Percentiles rank a stretch among this genome's conserved stretches.
phyloP scores from a whole-genome alignment of 495 filamentous ascomycete genomes.

The Filosporella fistucella region DNA sequence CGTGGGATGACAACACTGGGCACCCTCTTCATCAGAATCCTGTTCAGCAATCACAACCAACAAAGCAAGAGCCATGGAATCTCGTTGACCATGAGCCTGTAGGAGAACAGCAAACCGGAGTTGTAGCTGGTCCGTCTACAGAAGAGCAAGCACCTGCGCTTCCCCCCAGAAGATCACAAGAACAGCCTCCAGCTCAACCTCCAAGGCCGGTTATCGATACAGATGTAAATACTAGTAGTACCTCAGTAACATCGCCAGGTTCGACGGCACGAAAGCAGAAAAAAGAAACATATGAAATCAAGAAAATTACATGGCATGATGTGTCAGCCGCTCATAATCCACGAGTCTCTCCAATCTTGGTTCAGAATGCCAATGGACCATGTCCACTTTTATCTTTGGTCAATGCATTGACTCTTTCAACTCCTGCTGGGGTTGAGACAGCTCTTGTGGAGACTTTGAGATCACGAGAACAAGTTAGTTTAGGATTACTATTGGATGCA shows the following conservation, averaged over 20 bases:
- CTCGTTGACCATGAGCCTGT: slow-evolving; percentile 37
- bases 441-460: slow-evolving; percentile 71
- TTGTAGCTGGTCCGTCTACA: slow-evolving; percentile 8
- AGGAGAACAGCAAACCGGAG: slow-evolving; percentile 17
- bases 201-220: slow-evolving; percentile 39
- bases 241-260: slow-evolving; percentile 31
- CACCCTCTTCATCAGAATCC: slow-evolving; percentile 20
- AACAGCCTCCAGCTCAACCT: slow-evolving; percentile 28
- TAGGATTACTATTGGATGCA: slow-evolving; percentile 79
- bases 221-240: slow-evolving; percentile 23
- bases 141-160: slow-evolving; percentile 26
- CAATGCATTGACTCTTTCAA: slow-evolving; percentile 82
- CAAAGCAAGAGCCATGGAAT: slow-evolving; percentile 44
- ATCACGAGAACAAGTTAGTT: slow-evolving; percentile 79
- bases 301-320: slow-evolving; percentile 62
- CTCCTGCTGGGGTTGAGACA: slow-evolving; percentile 57
- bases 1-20: slow-evolving; percentile 38
- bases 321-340: slow-evolving; percentile 32
- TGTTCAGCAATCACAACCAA: slow-evolving; percentile 23
- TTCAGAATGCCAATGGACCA: slow-evolving; percentile 91
- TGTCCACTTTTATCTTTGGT: slow-evolving; percentile 92
- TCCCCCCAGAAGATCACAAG: slow-evolving; percentile 30
- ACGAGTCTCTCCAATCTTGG: slow-evolving; percentile 68
- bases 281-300: slow-evolving; percentile 66
- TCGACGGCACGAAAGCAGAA: slow-evolving; percentile 18